Evolutionary conservation across 441 rosid species (phyloP).

Genomic region (Adansonia grandidieri): DNA sequence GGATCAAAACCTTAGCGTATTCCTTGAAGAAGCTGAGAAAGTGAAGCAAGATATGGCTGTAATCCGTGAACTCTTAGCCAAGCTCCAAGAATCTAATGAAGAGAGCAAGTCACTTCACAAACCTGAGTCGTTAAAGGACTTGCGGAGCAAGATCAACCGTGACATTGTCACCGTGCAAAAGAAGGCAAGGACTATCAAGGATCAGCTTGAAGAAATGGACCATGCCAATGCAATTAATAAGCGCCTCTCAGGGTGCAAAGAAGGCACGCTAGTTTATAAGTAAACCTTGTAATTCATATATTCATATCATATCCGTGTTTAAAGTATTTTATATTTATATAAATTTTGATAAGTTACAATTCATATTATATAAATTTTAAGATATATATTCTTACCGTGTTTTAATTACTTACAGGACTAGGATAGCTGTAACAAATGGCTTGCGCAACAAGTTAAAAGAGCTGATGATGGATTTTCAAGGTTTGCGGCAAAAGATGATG

Average conservation of each 20-base stretch:
- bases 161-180: conserved; percentile 71
- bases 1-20: conserved; percentile 70
- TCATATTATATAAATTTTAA: too few relatives aligned
- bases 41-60: conserved; percentile 84
- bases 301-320: too few relatives aligned
- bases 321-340: too few relatives aligned
- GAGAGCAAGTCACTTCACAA: conserved; percentile 84
- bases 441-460: conserved; percentile 77
- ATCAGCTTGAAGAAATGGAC: conserved; percentile 95
- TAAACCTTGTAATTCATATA: too few relatives aligned
- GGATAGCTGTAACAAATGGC: conserved; percentile 82
- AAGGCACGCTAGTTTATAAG: conserved; percentile 60
- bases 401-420: conserved; percentile 50
- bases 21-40: conserved; percentile 87
- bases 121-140: conserved; percentile 65
- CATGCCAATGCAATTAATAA: conserved; percentile 73
- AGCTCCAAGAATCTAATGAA: conserved; percentile 71
- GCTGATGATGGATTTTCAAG: conserved; percentile 96
- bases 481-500: conserved; percentile 82
- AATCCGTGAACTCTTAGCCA: conserved; percentile 59
- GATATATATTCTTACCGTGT: too few relatives aligned
- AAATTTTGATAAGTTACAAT: too few relatives aligned
- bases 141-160: conserved; percentile 63
- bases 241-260: conserved; percentile 79
- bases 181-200: conserved; percentile 62